phyloP scores from a whole-genome alignment of 306 rosid genomes.

The Begonia masoniana region DNA sequence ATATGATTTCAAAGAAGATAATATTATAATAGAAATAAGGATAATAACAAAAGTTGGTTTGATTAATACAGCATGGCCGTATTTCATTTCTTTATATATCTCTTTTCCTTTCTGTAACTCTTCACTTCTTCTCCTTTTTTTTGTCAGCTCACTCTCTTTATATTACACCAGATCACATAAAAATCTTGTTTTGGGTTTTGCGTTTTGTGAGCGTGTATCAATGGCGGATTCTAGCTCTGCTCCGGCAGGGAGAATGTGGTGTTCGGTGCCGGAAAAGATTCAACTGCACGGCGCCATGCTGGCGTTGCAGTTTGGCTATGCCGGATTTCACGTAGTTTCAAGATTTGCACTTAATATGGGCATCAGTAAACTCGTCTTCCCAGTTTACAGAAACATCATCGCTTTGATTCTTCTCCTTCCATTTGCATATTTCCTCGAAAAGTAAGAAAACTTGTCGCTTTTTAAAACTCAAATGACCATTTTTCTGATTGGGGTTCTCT shows the following conservation, averaged over 20 bases:
- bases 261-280: conserved; percentile 60
- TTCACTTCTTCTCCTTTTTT: conserved; percentile 1
- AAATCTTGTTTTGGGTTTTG: too few relatives aligned
- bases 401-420: conserved; percentile 83
- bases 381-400: conserved; percentile 76
- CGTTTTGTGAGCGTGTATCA: too few relatives aligned
- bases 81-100: neutral
- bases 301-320: conserved; percentile 91
- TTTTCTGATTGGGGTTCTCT: neutral
- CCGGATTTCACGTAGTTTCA: conserved; percentile 92
- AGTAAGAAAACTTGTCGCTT: conserved; percentile 18
- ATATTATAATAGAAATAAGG: too few relatives aligned
- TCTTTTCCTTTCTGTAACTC: neutral
- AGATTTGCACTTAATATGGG: conserved; percentile 98
- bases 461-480: too few relatives aligned
- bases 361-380: conserved; percentile 82
- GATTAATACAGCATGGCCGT: too few relatives aligned
- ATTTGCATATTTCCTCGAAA: conserved; percentile 82
- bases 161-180: neutral
- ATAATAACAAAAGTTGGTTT: too few relatives aligned
- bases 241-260: conserved; percentile 40
- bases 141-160: neutral
- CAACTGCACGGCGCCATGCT: conserved; percentile 96
- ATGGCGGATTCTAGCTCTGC: too few relatives aligned
- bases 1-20: too few relatives aligned